Base-by-base conservation (phyloP, 306 rosid genomes). In the Mucuna pruriens region DNA sequence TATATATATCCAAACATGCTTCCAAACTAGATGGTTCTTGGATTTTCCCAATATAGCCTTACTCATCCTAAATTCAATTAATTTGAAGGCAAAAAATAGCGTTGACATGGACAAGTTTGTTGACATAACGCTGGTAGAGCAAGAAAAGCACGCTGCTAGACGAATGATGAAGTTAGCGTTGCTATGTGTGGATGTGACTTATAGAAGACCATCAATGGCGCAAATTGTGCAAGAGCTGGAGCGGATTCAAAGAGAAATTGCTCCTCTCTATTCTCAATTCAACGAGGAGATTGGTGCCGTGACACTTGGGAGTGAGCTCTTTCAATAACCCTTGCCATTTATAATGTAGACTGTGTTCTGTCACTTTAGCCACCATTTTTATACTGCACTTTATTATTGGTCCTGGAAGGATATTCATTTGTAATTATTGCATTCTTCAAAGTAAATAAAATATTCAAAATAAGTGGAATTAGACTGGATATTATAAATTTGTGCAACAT, bases 221-320 rank as follows among this genome's bases (percentile, higher is more conserved):
- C 82, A 74, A 70, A 75, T 89, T n/a, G 88, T 78, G 6, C 83
- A 78, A 52, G 91, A 67, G 88, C 67, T 91, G 12, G 92, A 92
- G 78, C 39, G 71, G 38, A 83, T 89, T 76, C 86, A 85, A 54
- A 81, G 69, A 44, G 90, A 88, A 58, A 75, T 57, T 52, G 87
- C 71, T 51, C 86, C 86, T 8, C 57, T 89, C 13, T 83, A 71
- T 61, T 82, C 83, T 48, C 85, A 84, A 64, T 76, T 48, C 34
- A 80, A 63, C 71, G 86, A 86, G 49, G 94, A 84, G 77, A 88
- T 87, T 48, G 88, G 88, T 74, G 78, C 57, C 62, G 97, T 92
- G 34, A 87, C 90, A 54, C 97, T 92, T 78, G 97, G 94, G 65
- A 92, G 97, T 83, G 94, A 90, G 55, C 97, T 92, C 71, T 92